These are phyloP conservation scores for Adansonia grandidieri DNA, from an alignment of 441 rosid species.

Conservation along the genomic window DNA sequence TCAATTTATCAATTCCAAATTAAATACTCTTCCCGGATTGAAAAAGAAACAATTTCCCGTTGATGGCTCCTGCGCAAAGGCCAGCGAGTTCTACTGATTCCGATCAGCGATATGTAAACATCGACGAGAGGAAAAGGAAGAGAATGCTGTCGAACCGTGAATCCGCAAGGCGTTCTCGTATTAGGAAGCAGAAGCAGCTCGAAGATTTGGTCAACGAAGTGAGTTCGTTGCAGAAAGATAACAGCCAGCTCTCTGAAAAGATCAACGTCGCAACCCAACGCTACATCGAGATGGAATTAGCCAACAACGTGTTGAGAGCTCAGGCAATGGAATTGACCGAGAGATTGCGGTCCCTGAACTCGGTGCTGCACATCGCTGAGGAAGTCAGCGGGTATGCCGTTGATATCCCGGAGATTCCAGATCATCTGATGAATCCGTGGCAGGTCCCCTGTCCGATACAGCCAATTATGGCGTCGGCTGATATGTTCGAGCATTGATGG, in stretches of 20 bases:
- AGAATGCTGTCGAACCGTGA: slow-evolving; percentile 83
- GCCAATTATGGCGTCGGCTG: slow-evolving; percentile 61
- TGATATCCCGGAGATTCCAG: slow-evolving; percentile 79
- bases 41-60: background rate
- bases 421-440: slow-evolving; percentile 59
- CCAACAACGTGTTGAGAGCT: slow-evolving; percentile 67
- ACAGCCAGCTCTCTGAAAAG: slow-evolving; percentile 35
- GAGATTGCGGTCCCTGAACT: slow-evolving; percentile 62
- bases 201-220: slow-evolving; percentile 58
- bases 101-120: slow-evolving; percentile 44
- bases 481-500: slow-evolving; percentile 41
- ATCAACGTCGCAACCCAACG: slow-evolving; percentile 41
- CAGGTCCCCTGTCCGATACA: slow-evolving; percentile 56
- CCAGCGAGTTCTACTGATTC: slow-evolving; percentile 63
- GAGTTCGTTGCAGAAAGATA: slow-evolving; percentile 53
- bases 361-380: slow-evolving; percentile 64
- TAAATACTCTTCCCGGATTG: background rate
- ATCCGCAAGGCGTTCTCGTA: slow-evolving; percentile 78
- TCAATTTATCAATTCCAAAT: slow-evolving; percentile 10
- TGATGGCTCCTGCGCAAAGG: slow-evolving; percentile 44
- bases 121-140: slow-evolving; percentile 82
- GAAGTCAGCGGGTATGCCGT: slow-evolving; percentile 57
- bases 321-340: slow-evolving; percentile 67
- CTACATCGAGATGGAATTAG: slow-evolving; percentile 52
- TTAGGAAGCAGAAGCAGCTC: slow-evolving; percentile 70